Conservation (phyloP, 163 green algal species). For the Chlamydomonas reinhardtii region DNA sequence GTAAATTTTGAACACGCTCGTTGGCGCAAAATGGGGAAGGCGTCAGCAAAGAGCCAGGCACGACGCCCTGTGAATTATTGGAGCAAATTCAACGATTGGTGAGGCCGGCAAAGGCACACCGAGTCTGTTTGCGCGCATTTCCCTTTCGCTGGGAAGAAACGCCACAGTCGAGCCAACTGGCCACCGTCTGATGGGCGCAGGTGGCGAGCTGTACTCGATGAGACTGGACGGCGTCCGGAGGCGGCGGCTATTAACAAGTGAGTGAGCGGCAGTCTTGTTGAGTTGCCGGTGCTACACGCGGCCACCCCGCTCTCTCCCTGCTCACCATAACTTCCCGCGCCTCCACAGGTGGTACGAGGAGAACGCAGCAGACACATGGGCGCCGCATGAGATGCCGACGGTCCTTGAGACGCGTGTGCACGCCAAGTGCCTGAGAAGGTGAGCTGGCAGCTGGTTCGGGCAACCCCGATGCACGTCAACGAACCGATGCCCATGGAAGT, state of each 20-base stretch:
- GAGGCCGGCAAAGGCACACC: too few relatives aligned
- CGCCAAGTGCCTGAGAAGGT: constrained; percentile 40
- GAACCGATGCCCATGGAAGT: too few relatives aligned
- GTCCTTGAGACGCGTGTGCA: constrained; percentile 39
- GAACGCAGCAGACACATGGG: constrained; percentile 6
- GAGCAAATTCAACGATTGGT: constrained; percentile 42
- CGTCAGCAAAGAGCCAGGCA: background rate
- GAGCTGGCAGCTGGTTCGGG: background rate
- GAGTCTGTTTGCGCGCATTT: background rate
- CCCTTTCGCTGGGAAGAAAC: background rate
- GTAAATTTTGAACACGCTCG: background rate
- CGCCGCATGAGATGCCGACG: constrained; percentile 33
- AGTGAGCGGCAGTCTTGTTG: background rate
- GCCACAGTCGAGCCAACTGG: background rate
- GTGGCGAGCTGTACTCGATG: constrained; percentile 26
- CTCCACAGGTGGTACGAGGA: constrained; percentile 42
- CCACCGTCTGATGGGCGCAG: background rate
- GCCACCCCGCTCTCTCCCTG: background rate
- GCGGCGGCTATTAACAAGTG: constrained; percentile 37
- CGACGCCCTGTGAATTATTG: constrained; percentile 39
- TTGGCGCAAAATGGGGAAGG: constrained; percentile 11
- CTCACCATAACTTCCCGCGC: background rate
- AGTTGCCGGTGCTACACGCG: too few relatives aligned
- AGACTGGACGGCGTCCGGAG: constrained; percentile 19
- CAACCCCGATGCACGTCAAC: background rate